phyloP scores from a whole-genome alignment of 257 asterid genomes.

The Ilex aquifolium region DNA sequence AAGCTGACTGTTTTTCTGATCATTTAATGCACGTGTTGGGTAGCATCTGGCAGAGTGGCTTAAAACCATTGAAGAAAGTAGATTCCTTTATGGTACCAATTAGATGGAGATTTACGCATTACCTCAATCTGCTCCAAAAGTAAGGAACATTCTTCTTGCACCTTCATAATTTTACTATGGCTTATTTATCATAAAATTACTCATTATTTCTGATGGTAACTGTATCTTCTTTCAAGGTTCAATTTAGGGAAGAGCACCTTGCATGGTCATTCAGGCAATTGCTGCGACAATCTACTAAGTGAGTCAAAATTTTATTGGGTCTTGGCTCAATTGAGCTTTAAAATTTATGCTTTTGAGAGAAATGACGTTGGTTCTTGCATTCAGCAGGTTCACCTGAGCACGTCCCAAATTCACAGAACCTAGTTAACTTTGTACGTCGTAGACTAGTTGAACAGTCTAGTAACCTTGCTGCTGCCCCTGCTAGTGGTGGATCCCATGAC shows the following conservation, averaged over 20 bases:
- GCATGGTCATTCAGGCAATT: conserved; percentile 24
- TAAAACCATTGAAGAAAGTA: conserved; percentile 33
- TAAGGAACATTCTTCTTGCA: conserved; percentile 30
- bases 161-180: conserved; percentile 5
- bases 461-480: conserved; percentile 54
- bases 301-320: conserved; percentile 7
- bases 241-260: conserved; percentile 27
- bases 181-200: not conserved
- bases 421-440: conserved; percentile 37
- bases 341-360: not conserved
- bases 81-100: conserved; percentile 27
- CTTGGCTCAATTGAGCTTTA: not conserved
- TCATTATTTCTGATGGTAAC: too few species aligned
- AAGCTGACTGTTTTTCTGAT: conserved; percentile 1
- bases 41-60: conserved; percentile 43
- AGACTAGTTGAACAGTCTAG: conserved; percentile 43
- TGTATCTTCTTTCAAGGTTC: conserved; percentile 29
- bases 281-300: conserved; percentile 41
- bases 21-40: conserved; percentile 17
- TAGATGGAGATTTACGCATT: conserved; percentile 32
- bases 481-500: conserved; percentile 24
- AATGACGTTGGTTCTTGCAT: conserved; percentile 12
- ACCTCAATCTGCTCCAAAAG: conserved; percentile 46
- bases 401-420: conserved; percentile 20
- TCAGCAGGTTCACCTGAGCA: conserved; percentile 35